Evolutionary conservation across 306 rosid genomes (phyloP).

Genomic region (Gynostemma pentaphyllum): DNA sequence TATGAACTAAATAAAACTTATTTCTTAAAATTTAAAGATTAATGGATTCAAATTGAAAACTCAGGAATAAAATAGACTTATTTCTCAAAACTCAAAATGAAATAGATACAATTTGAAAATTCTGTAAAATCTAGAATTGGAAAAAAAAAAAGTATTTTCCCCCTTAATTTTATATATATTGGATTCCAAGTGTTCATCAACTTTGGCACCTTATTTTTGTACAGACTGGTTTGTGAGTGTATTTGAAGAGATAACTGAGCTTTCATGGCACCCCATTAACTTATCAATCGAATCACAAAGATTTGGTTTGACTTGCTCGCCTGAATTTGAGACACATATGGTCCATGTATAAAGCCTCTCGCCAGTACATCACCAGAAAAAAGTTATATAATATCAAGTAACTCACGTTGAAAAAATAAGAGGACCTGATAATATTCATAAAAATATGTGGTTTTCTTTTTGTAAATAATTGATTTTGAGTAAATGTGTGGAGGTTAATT

Average conservation of each 20-base stretch:
- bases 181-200: conserved; percentile 12
- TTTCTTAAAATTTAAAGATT: no score
- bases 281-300: conserved; percentile 1
- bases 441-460: no score
- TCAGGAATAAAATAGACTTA: no score
- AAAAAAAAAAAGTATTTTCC: background rate
- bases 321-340: background rate
- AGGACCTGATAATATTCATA: background rate
- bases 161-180: background rate
- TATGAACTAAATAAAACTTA: no score
- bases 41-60: no score
- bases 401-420: background rate
- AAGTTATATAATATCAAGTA: background rate
- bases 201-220: no score
- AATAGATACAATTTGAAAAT: no score
- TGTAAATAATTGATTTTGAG: no score
- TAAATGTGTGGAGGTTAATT: no score
- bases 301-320: background rate
- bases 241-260: background rate
- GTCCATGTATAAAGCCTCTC: background rate
- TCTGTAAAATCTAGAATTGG: background rate
- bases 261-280: conserved; percentile 6
- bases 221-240: no score
- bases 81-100: no score
- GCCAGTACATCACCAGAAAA: background rate